Percentiles rank a stretch among this genome's conserved stretches.
These are phyloP conservation scores for Fraxinus quadrangulata DNA, from an alignment of 257 asterid species.

Conservation along the genomic window DNA sequence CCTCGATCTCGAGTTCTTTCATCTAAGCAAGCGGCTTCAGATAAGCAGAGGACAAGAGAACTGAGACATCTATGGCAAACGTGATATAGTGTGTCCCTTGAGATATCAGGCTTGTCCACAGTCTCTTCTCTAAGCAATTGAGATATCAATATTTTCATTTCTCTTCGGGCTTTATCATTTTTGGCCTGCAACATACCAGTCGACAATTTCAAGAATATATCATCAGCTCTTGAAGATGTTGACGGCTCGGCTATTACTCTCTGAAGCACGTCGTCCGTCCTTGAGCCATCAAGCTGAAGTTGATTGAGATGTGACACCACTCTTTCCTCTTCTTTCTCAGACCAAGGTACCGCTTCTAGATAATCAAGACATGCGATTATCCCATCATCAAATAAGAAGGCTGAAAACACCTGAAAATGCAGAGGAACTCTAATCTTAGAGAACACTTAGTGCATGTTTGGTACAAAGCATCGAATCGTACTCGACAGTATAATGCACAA, in stretches of 20 bases:
- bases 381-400: slow-evolving; percentile 75
- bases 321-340: slow-evolving; percentile 73
- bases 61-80: slow-evolving; percentile 80
- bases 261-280: slow-evolving; percentile 59
- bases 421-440: slow-evolving; percentile 20
- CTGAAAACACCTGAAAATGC: slow-evolving; percentile 65
- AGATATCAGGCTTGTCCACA: slow-evolving; percentile 44
- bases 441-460: not conserved
- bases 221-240: slow-evolving; percentile 64
- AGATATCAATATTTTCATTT: slow-evolving; percentile 65
- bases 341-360: slow-evolving; percentile 90
- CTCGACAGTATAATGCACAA: not conserved
- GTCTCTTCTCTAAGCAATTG: slow-evolving; percentile 59
- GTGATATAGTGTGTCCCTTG: slow-evolving; percentile 64
- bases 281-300: slow-evolving; percentile 53
- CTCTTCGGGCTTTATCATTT: slow-evolving; percentile 77
- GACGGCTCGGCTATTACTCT: slow-evolving; percentile 69
- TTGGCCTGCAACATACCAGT: slow-evolving; percentile 69
- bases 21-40: slow-evolving; percentile 66
- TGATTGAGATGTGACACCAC: slow-evolving; percentile 57
- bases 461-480: not conserved
- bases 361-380: slow-evolving; percentile 71
- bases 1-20: slow-evolving; percentile 69
- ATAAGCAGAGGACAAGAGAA: slow-evolving; percentile 64
- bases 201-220: slow-evolving; percentile 63